These are phyloP conservation scores for Mortierella sp. DNA, from an alignment of 371 early-diverging fungal species.

Conservation along the genomic window DNA sequence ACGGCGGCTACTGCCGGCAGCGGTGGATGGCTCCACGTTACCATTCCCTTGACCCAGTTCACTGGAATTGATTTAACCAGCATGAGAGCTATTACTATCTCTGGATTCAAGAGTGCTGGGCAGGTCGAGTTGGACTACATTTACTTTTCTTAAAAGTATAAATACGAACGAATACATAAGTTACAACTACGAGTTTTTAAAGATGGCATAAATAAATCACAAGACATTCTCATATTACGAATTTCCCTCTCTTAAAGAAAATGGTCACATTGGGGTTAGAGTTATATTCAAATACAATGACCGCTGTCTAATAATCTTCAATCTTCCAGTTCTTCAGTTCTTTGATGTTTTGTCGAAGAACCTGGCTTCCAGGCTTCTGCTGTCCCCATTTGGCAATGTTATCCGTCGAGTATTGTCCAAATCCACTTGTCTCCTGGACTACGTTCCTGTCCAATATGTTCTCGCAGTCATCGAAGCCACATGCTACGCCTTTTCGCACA, in stretches of 20 bases:
- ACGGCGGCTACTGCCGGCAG: neutral
- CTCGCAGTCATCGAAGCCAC: constrained; percentile 7
- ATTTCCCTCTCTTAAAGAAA: no score
- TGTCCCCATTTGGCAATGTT: constrained; percentile 6
- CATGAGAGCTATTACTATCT: neutral
- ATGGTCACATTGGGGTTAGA: no score
- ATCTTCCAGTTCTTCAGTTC: no score
- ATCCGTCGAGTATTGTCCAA: constrained; percentile 26
- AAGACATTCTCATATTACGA: no score
- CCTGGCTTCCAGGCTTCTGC: neutral
- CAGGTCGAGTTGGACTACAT: no score
- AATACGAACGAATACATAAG: no score
- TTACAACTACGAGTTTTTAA: no score
- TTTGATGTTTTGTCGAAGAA: neutral
- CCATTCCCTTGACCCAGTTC: neutral
- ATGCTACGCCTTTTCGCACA: constrained; percentile 20
- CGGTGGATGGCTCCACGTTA: neutral
- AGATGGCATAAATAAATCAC: no score
- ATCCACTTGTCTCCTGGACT: constrained; percentile 6
- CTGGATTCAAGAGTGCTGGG: no score
- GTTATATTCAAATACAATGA: no score
- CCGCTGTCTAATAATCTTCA: no score
- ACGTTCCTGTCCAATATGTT: constrained; percentile 20
- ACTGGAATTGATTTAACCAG: neutral
- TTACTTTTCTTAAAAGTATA: no score